Evolutionary conservation across 192 early-diverging fungal species (phyloP), one percentile per base, ranked within the genome.

Genomic region (Coemansia sp.): DNA sequence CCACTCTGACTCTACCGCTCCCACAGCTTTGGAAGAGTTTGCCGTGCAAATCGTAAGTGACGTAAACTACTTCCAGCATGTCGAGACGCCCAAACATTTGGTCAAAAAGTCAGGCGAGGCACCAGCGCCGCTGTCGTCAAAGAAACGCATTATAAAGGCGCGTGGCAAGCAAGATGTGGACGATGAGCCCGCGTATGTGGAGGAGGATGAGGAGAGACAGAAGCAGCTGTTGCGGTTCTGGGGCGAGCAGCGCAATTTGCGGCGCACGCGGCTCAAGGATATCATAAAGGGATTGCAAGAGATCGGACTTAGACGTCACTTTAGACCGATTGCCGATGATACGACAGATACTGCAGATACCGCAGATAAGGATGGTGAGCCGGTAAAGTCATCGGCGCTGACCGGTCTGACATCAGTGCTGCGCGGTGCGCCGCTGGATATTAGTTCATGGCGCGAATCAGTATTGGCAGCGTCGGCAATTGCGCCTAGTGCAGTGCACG

Each of bases 241-340:
- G 79, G 79, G 73, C 66, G 73, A 81, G 55, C 79, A 81, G 73
- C 72, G 74, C 60, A 75, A 81, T 53, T 63, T 76, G 41, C 72
- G 74, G 0, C 79, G 74, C 54, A 72, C 72, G 66, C 66, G 72
- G 0, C 63, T 81, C 14, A 76, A 72, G 66, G 79, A 81, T 51
- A 81, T 81, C 22, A 69, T 81, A 23, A 60, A 59, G 49, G 73
- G 47, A 1, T 25, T 81, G 69, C 69, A 76, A 52, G 70, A 76
- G 5, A 23, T 81, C 12, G 79, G 79, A 0, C 69, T 81, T 6
- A 71, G 69, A 51, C 79, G 73, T 12, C 62, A 69, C 22, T 69
- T 63, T 64, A 51, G 62, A 5, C 38, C 67, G 0, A 21, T 49
- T 3, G 53, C 47, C 12, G 59, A 35, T 0, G 52, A 22, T 1